Percentiles rank a stretch among this genome's conserved stretches.
Evolutionary conservation across 495 filamentous ascomycete genomes (phyloP).

Genomic region (Penicillium daleae): DNA sequence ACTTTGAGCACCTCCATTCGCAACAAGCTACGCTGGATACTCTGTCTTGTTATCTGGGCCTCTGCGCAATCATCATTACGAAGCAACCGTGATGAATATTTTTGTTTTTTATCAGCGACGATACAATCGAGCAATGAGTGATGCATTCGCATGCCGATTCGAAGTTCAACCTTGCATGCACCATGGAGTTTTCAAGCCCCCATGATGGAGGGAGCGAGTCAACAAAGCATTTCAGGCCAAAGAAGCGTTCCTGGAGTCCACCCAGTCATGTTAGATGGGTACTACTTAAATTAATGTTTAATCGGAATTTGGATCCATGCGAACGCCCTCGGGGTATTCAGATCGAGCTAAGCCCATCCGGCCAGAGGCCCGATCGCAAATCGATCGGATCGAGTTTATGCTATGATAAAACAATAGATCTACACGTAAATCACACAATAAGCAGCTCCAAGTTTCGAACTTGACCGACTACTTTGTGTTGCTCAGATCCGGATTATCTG

Average conservation of each 20-base stretch:
- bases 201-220: not conserved
- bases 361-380: not conserved
- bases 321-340: not conserved
- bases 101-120: not conserved
- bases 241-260: not conserved
- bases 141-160: not conserved
- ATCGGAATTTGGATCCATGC: not conserved
- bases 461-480: not conserved
- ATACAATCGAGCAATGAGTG: not conserved
- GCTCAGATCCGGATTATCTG: constrained; percentile 28
- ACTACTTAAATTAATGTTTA: not conserved
- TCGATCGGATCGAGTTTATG: constrained; percentile 6
- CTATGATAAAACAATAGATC: not conserved
- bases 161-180: not conserved
- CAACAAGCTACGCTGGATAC: not conserved
- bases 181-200: not conserved
- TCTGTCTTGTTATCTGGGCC: not conserved
- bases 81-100: not conserved
- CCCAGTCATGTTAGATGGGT: too few species aligned
- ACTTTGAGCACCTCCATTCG: not conserved
- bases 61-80: not conserved
- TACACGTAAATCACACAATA: not conserved
- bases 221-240: not conserved
- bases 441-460: not conserved
- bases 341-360: not conserved